These are phyloP conservation scores for Coemansia sp. DNA, from an alignment of 192 early-diverging fungal genomes.

Conservation along the genomic window DNA sequence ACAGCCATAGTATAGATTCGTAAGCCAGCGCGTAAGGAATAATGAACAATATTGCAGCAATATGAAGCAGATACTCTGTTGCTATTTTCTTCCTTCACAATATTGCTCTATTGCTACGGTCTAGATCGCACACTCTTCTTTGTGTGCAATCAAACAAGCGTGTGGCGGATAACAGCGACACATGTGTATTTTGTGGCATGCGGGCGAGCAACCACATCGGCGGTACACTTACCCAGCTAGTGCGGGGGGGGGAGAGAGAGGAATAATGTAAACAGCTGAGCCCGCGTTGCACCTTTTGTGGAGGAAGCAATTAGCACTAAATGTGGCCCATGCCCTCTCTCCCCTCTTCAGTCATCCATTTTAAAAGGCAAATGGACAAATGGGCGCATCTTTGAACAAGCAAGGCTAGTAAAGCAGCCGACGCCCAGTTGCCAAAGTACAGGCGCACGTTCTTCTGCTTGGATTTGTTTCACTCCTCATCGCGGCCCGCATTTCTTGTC, in stretches of 20 bases:
- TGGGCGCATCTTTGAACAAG: neutral
- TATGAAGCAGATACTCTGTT: too few species aligned
- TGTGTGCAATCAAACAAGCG: too few species aligned
- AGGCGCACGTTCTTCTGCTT: neutral
- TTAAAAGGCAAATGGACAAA: neutral
- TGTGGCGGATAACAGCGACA: neutral
- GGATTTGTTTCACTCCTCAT: constrained; percentile 1
- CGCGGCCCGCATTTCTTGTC: neutral
- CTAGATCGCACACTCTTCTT: neutral
- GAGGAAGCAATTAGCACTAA: neutral
- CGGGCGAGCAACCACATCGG: neutral
- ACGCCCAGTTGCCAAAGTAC: neutral
- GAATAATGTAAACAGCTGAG: neutral
- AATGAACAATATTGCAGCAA: too few species aligned
- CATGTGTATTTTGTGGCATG: neutral
- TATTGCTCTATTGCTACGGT: too few species aligned
- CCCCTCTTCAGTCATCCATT: neutral
- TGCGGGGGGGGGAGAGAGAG: neutral
- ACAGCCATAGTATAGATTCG: too few species aligned
- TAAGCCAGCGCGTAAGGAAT: too few species aligned
- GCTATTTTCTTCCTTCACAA: too few species aligned
- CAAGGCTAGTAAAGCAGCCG: neutral
- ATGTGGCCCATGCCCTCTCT: neutral
- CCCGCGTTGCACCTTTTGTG: constrained; percentile 1
- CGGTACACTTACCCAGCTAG: neutral